Evolutionary conservation across 306 rosid genomes (phyloP), one percentile per base, ranked within the genome.

Genomic region (Lathyrus aphaca): DNA sequence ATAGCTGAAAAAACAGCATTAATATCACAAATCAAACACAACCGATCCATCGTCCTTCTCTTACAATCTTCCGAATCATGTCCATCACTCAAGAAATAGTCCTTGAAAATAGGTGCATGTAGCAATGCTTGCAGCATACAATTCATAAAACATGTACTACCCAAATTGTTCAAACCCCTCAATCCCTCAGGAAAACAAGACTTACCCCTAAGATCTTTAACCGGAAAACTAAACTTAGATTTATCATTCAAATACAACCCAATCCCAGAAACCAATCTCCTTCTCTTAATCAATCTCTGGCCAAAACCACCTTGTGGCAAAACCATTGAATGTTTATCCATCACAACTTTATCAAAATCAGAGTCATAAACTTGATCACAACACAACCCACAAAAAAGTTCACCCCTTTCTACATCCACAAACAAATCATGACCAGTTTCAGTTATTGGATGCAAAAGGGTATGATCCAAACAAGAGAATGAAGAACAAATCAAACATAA

Each of bases 91-190:
- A 89, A 81, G 73, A 92, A 89, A 77, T 89, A 85, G 76, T 82
- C 84, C 76, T 86, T 82, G 80, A 92, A 75, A 14, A 90, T 91
- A 53, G 92, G 92, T 6, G 92, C 88, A 71, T 87, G 91, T 19
- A 89, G 58, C 59, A 92, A 71, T n/a, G 87, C 98, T 75, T 89
- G 98, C 86, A 92, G 53, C 66, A 92, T 95, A 66, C 96, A 92
- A 73, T 89, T 92, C 98, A 92, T 86, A 78, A 89, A 92, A 72
- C 96, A 89, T 66, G 98, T 89, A 56, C 74, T 92, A 19, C 95
- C 96, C 74, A 92, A 78, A 73, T 89, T 86, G 84, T 86, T 92
- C 84, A 92, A 84, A 5, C 96, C 98, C 80, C 98, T 92, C 80
- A 92, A 86, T 48, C 92, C 96, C 76, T 80, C 49, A 68, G 96